Evolutionary conservation across 129 eudicot species (phyloP).

Genomic region (Ambrosia artemisiifolia): DNA sequence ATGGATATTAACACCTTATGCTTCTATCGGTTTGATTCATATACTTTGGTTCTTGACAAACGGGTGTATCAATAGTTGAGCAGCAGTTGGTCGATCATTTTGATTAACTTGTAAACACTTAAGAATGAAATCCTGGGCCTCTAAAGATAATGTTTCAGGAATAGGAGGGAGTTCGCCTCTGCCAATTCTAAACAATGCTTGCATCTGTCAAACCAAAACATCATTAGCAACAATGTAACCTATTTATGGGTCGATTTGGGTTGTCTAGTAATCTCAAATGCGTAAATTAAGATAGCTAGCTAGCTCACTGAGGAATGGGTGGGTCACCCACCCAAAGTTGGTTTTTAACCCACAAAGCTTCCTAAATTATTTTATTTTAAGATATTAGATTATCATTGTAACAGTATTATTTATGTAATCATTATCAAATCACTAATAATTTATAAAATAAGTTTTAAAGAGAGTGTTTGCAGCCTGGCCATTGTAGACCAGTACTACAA

Average conservation of each 20-base stretch:
- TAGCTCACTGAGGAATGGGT: background rate
- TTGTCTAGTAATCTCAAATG: background rate
- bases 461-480: background rate
- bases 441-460: background rate
- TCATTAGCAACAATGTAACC: conserved; percentile 5
- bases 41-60: conserved; percentile 42
- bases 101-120: conserved; percentile 63
- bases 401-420: background rate
- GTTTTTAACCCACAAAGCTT: background rate
- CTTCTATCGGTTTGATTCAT: conserved; percentile 6
- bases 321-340: background rate
- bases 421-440: background rate
- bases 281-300: conserved; percentile 3
- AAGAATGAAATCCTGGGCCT: conserved; percentile 60
- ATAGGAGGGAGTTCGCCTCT: conserved; percentile 60
- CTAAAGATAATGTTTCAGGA: conserved; percentile 54
- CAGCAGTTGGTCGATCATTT: conserved; percentile 58
- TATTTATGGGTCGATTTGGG: background rate
- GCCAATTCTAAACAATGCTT: conserved; percentile 70
- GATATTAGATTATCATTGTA: background rate
- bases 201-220: conserved; percentile 47
- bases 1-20: background rate
- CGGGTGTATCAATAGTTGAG: conserved; percentile 59
- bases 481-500: background rate
- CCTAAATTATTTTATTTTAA: background rate